Evolutionary conservation across 352 stramenopile species (phyloP).

Genomic region (Globisporangium nagaii): DNA sequence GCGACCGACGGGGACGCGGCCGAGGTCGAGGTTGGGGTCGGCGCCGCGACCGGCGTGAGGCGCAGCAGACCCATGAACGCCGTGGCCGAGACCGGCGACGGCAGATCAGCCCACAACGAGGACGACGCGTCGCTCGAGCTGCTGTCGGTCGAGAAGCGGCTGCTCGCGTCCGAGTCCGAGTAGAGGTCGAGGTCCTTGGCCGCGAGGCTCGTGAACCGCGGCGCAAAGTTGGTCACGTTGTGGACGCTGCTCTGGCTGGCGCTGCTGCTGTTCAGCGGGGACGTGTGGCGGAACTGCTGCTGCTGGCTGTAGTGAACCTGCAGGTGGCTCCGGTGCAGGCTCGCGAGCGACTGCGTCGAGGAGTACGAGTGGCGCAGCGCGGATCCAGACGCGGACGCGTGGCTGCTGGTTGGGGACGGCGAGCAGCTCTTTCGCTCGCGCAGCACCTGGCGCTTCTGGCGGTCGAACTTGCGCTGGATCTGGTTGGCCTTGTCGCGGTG

Average conservation of each 20-base stretch:
- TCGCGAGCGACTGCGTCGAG: conserved; percentile 4
- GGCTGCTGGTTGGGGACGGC: background rate
- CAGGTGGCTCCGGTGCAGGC: conserved; percentile 9
- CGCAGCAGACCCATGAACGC: conserved; percentile 10
- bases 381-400: too few species aligned
- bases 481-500: conserved; percentile 88
- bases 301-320: conserved; percentile 5
- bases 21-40: conserved; percentile 8
- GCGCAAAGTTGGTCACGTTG: conserved; percentile 12
- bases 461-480: conserved; percentile 87
- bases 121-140: conserved; percentile 30
- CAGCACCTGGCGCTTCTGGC: conserved; percentile 78
- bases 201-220: conserved; percentile 20
- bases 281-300: conserved; percentile 2
- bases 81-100: conserved; percentile 12
- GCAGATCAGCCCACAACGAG: conserved; percentile 64
- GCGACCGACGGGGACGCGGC: conserved; percentile 14
- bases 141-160: conserved; percentile 53
- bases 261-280: background rate
- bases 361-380: conserved; percentile 10
- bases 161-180: conserved; percentile 61
- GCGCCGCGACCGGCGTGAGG: conserved; percentile 9
- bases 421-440: conserved; percentile 33
- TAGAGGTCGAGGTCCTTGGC: conserved; percentile 49
- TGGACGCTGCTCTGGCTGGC: background rate